These are phyloP conservation scores for Pestalotiopsis sp. DNA, from an alignment of 2,329 filamentous ascomycete genomes.

Conservation along the genomic window DNA sequence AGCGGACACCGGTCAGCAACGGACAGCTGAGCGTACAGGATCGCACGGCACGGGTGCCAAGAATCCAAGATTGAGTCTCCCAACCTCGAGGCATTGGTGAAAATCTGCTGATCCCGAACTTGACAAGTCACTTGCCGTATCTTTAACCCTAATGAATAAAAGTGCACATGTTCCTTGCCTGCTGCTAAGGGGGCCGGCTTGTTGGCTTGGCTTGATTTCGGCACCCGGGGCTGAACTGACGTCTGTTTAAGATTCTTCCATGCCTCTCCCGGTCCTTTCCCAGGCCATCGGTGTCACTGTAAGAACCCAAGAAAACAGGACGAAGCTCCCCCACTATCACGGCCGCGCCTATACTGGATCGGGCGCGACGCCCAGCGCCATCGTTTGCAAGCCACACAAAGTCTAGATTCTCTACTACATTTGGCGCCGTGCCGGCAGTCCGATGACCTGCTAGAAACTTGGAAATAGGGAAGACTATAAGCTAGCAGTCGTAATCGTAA, in stretches of 20 bases:
- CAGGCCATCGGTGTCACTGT: background rate
- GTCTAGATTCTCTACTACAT: background rate
- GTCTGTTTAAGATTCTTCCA: slow-evolving; percentile 6
- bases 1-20: background rate
- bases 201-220: background rate
- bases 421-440: background rate
- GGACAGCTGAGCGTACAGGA: background rate
- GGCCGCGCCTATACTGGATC: background rate
- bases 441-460: background rate
- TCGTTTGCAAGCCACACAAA: background rate
- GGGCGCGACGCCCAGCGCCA: background rate
- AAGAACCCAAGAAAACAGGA: background rate
- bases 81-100: background rate
- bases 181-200: background rate
- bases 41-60: background rate
- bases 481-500: background rate
- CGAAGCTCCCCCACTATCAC: background rate
- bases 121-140: background rate
- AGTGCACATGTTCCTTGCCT: no score
- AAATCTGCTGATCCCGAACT: background rate
- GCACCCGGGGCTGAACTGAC: slow-evolving; percentile 3
- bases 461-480: background rate
- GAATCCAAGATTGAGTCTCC: background rate
- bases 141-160: background rate
- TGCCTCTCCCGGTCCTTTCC: background rate